Conservation (phyloP, 768 basidiomycete species). For the Hebeloma cylindrosporum region DNA sequence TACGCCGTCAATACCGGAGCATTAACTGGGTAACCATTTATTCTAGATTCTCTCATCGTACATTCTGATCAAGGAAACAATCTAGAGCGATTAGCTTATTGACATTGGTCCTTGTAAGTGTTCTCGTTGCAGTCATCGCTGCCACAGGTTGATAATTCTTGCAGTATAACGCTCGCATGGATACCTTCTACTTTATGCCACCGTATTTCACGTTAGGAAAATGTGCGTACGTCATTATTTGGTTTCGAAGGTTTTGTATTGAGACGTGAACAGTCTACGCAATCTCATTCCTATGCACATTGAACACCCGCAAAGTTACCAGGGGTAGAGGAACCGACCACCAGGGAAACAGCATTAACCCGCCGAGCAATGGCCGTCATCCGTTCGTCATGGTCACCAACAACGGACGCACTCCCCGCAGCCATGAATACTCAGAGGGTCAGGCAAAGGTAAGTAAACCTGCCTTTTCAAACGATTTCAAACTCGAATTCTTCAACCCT, state of each 20-base stretch:
- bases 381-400: constrained; percentile 25
- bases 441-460: constrained; percentile 13
- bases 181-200: constrained; percentile 55
- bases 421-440: constrained; percentile 1
- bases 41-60: neutral
- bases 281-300: constrained; percentile 41
- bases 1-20: constrained; percentile 65
- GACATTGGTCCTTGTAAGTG: constrained; percentile 36
- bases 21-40: constrained; percentile 47
- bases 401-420: constrained; percentile 15
- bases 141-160: constrained; percentile 4
- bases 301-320: constrained; percentile 55
- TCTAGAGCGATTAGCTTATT: constrained; percentile 43
- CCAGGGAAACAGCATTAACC: constrained; percentile 22
- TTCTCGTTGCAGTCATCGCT: neutral
- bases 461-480: neutral
- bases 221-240: constrained; percentile 36
- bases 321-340: constrained; percentile 53
- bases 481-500: neutral
- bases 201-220: constrained; percentile 62
- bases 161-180: constrained; percentile 53
- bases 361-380: constrained; percentile 17
- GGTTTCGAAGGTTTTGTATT: neutral
- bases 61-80: neutral
- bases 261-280: constrained; percentile 35